Conservation (phyloP, 495 filamentous ascomycete genomes). For the Lasiosphaeria hispida region DNA sequence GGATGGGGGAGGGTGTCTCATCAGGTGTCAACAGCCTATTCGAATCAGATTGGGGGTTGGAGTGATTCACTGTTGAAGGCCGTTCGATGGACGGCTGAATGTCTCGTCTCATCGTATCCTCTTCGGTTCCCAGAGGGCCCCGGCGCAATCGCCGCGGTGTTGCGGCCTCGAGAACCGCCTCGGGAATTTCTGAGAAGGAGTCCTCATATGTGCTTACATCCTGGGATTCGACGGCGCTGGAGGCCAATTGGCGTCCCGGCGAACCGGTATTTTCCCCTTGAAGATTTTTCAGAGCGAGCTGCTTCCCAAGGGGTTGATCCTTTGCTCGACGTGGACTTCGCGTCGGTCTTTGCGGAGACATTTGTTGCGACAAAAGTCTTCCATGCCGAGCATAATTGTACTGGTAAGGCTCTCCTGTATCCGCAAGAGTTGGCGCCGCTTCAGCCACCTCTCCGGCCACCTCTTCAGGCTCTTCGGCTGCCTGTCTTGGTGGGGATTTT, state of each 20-base stretch:
- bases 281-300: constrained; percentile 24
- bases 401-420: constrained; percentile 11
- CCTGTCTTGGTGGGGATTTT: neutral
- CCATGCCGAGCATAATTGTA: neutral
- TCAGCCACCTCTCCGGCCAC: neutral
- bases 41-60: constrained; percentile 36
- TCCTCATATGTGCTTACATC: constrained; percentile 43
- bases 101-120: constrained; percentile 8
- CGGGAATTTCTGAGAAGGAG: constrained; percentile 52
- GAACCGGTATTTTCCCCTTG: constrained; percentile 5
- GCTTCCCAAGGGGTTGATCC: constrained; percentile 21
- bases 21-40: constrained; percentile 53
- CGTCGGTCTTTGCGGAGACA: constrained; percentile 10
- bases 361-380: constrained; percentile 10
- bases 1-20: constrained; percentile 51
- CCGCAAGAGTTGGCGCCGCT: constrained; percentile 5
- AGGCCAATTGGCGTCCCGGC: constrained; percentile 9
- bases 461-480: constrained; percentile 6
- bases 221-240: constrained; percentile 17
- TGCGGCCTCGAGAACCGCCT: constrained; percentile 44
- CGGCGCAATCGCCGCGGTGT: constrained; percentile 39
- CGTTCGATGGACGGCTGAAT: constrained; percentile 38
- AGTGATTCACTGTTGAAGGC: constrained; percentile 35
- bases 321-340: constrained; percentile 24
- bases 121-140: constrained; percentile 7